phyloP scores from a whole-genome alignment of 148 eudicot genomes.

The Rhododendron henanense region DNA sequence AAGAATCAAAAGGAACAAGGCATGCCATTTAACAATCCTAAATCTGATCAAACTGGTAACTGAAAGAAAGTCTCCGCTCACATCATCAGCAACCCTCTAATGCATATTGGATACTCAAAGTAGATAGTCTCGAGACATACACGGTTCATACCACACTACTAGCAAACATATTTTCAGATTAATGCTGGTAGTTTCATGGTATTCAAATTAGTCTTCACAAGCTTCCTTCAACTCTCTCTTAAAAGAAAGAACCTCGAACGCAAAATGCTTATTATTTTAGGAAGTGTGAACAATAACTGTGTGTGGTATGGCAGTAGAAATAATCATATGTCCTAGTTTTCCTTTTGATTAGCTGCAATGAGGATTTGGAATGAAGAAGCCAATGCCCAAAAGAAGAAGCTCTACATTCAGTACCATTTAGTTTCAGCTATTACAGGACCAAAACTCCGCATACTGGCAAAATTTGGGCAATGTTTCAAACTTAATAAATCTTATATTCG shows the following conservation, averaged over 20 bases:
- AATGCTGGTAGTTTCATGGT: background rate
- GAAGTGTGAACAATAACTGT: background rate
- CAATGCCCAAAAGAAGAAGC: background rate
- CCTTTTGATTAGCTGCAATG: background rate
- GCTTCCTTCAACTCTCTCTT: background rate
- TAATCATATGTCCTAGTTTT: background rate
- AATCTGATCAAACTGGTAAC: background rate
- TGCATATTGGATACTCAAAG: background rate
- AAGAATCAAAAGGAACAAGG: constrained; percentile 1
- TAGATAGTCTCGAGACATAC: background rate
- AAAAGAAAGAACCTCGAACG: background rate
- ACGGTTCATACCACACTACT: background rate
- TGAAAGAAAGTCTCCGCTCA: background rate
- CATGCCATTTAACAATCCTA: background rate
- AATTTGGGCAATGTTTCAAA: background rate
- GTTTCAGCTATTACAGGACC: background rate
- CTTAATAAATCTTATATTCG: background rate
- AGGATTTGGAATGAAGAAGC: background rate
- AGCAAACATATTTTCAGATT: background rate
- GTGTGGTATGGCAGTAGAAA: background rate
- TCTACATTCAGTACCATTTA: background rate
- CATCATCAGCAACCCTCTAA: constrained; percentile 4
- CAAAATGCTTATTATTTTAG: background rate
- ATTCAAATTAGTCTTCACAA: constrained; percentile 1
- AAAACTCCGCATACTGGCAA: background rate